Base-by-base conservation (phyloP, 2,329 filamentous ascomycete genomes). In the Achaetomium macrosporum region DNA sequence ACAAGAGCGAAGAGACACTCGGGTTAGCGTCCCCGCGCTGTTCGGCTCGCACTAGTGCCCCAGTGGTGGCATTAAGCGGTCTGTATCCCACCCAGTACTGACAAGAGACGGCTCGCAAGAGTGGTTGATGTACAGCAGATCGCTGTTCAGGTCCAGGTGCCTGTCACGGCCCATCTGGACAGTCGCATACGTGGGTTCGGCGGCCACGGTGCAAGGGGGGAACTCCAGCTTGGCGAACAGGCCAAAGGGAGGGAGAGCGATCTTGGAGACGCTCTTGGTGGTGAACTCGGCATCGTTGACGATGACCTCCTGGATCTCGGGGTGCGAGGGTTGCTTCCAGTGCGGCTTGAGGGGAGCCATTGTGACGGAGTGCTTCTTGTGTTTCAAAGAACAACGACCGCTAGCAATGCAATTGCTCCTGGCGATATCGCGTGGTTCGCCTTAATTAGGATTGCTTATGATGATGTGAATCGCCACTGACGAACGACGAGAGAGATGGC, bases 71-170 rank as follows among this genome's bases (percentile, higher is more conserved):
- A 16, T 7, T 15, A 15, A 13, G 41, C 41, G 29, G 13, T n/a
- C 16, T 16, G 16, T 16, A n/a, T 19, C 20, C 5, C 2, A 29
- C 16, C 2, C 17, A 29, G 41, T 54, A 77, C 78, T 72, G 57
- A 84, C 81, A 55, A 86, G 73, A 64, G 79, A 81, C 20, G 83
- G 83, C 61, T 83, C 80, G 68, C 83, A 86, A 5, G 79, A 83
- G 69, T 86, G 83, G 67, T 86, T 86, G 59, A 84, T 81, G 68
- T 84, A 86, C 42, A 86, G 66, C 63, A 86, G 65, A 63, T 85
- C 82, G 61, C 78, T 83, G 70, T 86, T 85, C 41, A 86, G 71
- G 61, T 80, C 76, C 61, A 85, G 68, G 65, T 86, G 83, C 52
- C 69, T 70, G 59, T 78, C 66, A 50, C 69, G 69, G 55, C 74